A percentile compares a stretch with the other conserved stretches of the same genome.
phyloP scores from a whole-genome alignment of 2,329 filamentous ascomycete species.

The Penicillium olsonii region DNA sequence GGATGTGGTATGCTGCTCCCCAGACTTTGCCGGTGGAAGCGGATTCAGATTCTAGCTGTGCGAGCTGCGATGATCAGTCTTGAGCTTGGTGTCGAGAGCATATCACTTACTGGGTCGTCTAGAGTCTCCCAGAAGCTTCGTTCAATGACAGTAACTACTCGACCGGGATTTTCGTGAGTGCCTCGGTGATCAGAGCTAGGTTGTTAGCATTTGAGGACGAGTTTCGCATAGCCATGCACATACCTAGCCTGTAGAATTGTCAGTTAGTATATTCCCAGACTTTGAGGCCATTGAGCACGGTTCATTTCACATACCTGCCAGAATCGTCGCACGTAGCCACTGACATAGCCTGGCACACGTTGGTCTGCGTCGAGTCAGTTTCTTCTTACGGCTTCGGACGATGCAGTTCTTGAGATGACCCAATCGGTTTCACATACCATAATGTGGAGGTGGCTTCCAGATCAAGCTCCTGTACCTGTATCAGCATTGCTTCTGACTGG shows the following conservation, averaged over 20 bases:
- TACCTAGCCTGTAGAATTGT: constrained; percentile 33
- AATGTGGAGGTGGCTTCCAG: constrained; percentile 97
- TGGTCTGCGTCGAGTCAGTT: constrained; percentile 60
- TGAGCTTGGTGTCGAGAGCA: background rate
- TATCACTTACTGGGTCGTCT: constrained; percentile 58
- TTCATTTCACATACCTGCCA: constrained; percentile 79
- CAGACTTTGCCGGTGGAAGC: constrained; percentile 63
- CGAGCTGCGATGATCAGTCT: constrained; percentile 27
- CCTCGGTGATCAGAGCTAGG: constrained; percentile 89
- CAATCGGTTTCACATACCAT: constrained; percentile 60
- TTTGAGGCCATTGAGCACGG: background rate
- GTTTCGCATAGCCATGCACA: background rate
- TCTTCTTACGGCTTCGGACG: no score
- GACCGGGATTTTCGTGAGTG: constrained; percentile 80
- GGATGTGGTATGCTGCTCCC: constrained; percentile 90
- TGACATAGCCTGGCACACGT: constrained; percentile 84
- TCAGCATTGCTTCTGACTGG: background rate
- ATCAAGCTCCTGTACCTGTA: constrained; percentile 74
- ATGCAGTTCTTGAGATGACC: no score
- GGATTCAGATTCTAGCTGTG: constrained; percentile 33
- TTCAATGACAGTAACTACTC: constrained; percentile 91
- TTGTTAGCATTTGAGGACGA: background rate
- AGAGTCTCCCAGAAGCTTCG: constrained; percentile 79
- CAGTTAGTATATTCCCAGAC: background rate
- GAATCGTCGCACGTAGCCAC: constrained; percentile 90